phyloP scores from a whole-genome alignment of 2,329 filamentous ascomycete genomes.

The Ophiostoma sp. region DNA sequence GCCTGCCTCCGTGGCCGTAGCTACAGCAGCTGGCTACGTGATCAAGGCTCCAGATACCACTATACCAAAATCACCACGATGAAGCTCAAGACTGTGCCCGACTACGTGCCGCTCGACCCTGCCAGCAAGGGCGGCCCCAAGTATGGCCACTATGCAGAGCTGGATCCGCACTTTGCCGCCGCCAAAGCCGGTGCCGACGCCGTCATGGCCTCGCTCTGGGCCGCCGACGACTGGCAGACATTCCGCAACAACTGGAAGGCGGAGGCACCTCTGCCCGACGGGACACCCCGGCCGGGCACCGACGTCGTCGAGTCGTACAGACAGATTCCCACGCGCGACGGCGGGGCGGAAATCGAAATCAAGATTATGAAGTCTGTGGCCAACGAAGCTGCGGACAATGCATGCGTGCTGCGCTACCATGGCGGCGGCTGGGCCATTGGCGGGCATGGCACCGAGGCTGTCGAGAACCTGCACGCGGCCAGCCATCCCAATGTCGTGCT shows the following conservation, averaged over 20 bases:
- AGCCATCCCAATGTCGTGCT: slow-evolving; percentile 32
- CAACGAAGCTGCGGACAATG: slow-evolving; percentile 33
- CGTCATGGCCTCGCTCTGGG: slow-evolving; percentile 31
- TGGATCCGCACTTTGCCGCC: slow-evolving; percentile 32
- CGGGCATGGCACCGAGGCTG: slow-evolving; percentile 34
- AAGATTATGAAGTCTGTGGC: slow-evolving; percentile 9
- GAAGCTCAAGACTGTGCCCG: slow-evolving; percentile 29
- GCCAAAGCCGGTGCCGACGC: slow-evolving; percentile 30
- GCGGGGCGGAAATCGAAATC: background rate
- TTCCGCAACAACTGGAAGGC: slow-evolving; percentile 31
- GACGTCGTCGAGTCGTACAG: slow-evolving; percentile 31
- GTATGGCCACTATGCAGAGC: slow-evolving; percentile 34
- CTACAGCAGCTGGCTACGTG: no score
- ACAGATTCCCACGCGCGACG: background rate
- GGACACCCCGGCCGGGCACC: slow-evolving; percentile 33
- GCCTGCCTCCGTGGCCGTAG: no score
- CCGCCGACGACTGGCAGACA: slow-evolving; percentile 29
- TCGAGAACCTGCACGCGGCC: slow-evolving; percentile 33
- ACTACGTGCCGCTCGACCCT: slow-evolving; percentile 31
- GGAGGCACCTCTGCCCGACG: slow-evolving; percentile 28
- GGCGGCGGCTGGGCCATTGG: slow-evolving; percentile 37
- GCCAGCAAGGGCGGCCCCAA: slow-evolving; percentile 35
- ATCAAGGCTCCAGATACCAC: no score
- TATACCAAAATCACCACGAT: background rate
- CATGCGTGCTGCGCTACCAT: slow-evolving; percentile 33